Evolutionary conservation across 208 protist genomes (phyloP).

Genomic region (Trypanosoma platydactyli): DNA sequence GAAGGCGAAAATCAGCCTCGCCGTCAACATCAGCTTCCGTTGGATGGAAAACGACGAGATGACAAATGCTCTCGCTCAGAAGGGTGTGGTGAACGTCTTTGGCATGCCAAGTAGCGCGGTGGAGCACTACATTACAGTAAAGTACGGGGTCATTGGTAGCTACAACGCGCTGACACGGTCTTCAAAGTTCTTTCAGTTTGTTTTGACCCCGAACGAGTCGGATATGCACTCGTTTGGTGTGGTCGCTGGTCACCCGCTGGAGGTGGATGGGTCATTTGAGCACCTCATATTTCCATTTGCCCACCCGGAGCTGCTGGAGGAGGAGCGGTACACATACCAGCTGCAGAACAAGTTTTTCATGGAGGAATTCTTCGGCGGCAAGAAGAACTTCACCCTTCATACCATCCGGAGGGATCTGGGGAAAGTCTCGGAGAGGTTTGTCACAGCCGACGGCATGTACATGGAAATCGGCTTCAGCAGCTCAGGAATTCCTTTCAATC

Average conservation of each 20-base stretch:
- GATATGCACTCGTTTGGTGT: constrained; percentile 16
- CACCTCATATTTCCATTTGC: constrained; percentile 23
- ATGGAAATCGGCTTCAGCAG: constrained; percentile 45
- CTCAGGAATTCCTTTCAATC: constrained; percentile 15
- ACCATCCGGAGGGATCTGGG: constrained; percentile 31
- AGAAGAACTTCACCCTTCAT: constrained; percentile 28
- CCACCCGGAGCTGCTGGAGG: constrained; percentile 2
- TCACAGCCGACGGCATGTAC: constrained; percentile 55
- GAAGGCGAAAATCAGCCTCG: constrained; percentile 20
- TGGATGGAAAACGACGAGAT: constrained; percentile 27
- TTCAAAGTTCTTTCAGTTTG: constrained; percentile 12
- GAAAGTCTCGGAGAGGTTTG: constrained; percentile 28
- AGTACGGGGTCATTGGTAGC: background rate
- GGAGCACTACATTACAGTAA: constrained; percentile 3
- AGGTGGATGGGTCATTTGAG: constrained; percentile 16
- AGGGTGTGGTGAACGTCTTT: background rate
- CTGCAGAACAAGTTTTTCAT: background rate
- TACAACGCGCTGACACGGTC: constrained; percentile 3
- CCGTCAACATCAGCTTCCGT: constrained; percentile 21
- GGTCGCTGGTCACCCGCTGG: constrained; percentile 8
- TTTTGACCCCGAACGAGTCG: background rate
- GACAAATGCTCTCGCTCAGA: background rate
- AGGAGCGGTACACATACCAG: constrained; percentile 13
- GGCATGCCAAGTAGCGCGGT: constrained; percentile 1
- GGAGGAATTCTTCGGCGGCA: constrained; percentile 30